Evolutionary conservation across 129 eudicot species (phyloP).

Genomic region (Scalesia atractyloides): DNA sequence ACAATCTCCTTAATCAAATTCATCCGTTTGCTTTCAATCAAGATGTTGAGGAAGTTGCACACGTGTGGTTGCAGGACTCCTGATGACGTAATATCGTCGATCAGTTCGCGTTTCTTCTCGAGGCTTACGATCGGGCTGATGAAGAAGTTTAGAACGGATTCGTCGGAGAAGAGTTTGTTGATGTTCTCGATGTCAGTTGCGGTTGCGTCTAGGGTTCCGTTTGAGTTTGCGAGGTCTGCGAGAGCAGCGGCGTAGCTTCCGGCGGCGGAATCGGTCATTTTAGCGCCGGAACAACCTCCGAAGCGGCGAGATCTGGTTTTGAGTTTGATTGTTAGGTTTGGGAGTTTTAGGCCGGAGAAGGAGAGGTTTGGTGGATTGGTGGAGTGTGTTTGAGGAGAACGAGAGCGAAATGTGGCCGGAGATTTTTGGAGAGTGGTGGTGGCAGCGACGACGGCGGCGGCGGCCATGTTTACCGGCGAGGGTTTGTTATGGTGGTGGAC

Average conservation of each 20-base stretch:
- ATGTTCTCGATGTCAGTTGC: conserved; percentile 58
- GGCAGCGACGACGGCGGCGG: conserved; percentile 13
- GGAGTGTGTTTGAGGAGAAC: conserved; percentile 31
- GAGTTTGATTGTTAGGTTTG: conserved; percentile 35
- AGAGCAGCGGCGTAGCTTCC: conserved; percentile 72
- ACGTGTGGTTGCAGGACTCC: conserved; percentile 49
- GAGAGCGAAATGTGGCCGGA: conserved; percentile 41
- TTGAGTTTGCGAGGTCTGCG: conserved; percentile 61
- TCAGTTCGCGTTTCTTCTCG: conserved; percentile 42
- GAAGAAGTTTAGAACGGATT: conserved; percentile 42
- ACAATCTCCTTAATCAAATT: conserved; percentile 51
- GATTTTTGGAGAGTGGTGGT: conserved; percentile 39
- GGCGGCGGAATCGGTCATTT: conserved; percentile 54
- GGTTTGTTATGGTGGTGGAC: not conserved
- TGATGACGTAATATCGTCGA: conserved; percentile 43
- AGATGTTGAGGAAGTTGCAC: conserved; percentile 55
- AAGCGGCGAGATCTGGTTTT: conserved; percentile 29
- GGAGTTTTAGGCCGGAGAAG: conserved; percentile 43
- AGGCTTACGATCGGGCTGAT: conserved; percentile 45
- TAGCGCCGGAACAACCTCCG: conserved; percentile 40
- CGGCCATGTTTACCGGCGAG: conserved; percentile 37
- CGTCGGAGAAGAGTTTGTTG: conserved; percentile 58
- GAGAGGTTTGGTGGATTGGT: conserved; percentile 24
- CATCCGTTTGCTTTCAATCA: conserved; percentile 58
- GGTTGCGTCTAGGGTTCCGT: conserved; percentile 59